These are phyloP conservation scores for Ballota nigra DNA, from an alignment of 257 asterid genomes.

Conservation along the genomic window DNA sequence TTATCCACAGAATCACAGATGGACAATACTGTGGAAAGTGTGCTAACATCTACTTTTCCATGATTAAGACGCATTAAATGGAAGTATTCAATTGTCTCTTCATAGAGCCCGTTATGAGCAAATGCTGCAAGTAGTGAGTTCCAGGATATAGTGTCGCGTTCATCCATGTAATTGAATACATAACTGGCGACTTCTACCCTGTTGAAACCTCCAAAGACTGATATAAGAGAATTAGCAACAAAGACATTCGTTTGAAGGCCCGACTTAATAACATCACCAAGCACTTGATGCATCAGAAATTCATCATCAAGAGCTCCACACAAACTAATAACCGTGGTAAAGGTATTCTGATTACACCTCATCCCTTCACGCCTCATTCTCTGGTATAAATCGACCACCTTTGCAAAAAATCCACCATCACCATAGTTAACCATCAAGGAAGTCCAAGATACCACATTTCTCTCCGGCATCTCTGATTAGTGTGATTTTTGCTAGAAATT, in stretches of 20 bases:
- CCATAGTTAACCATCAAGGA: constrained; percentile 76
- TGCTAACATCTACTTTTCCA: constrained; percentile 54
- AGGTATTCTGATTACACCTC: constrained; percentile 62
- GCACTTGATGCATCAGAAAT: constrained; percentile 66
- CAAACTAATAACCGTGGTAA: constrained; percentile 63
- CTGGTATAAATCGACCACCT: constrained; percentile 46
- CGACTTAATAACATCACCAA: constrained; percentile 65
- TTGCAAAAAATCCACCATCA: constrained; percentile 42
- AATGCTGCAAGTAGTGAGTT: constrained; percentile 75
- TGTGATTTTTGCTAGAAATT: too few relatives aligned
- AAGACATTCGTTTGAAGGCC: constrained; percentile 64
- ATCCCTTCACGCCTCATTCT: constrained; percentile 59
- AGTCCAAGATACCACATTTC: constrained; percentile 93
- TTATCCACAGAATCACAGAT: constrained; percentile 45
- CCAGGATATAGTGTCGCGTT: constrained; percentile 75
- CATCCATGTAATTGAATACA: constrained; percentile 57
- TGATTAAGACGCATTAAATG: constrained; percentile 63
- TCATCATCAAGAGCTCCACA: constrained; percentile 71
- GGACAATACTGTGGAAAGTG: constrained; percentile 64
- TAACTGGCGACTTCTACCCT: constrained; percentile 42
- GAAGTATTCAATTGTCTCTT: constrained; percentile 51
- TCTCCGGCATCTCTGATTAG: constrained; percentile 64
- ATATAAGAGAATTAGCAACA: constrained; percentile 73
- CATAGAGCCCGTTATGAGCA: constrained; percentile 46
- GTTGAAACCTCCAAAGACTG: constrained; percentile 55